Evolutionary conservation across 352 stramenopile species (phyloP).

Genomic region (Pythium guiyangense): DNA sequence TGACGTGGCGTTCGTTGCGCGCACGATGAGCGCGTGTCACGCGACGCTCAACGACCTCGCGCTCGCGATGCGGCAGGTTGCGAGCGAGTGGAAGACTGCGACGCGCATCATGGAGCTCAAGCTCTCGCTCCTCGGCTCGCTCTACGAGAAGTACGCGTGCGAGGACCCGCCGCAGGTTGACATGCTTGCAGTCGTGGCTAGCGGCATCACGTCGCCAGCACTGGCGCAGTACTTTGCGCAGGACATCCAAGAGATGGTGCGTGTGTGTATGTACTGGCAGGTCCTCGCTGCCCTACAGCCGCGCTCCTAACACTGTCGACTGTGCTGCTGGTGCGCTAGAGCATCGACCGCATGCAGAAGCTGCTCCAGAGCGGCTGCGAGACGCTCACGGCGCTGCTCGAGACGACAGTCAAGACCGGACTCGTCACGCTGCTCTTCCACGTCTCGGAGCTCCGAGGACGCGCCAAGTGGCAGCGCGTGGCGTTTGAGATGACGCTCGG

Average conservation of each 20-base stretch:
- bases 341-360: slow-evolving; percentile 57
- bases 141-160: slow-evolving; percentile 77
- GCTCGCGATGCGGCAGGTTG: slow-evolving; percentile 31
- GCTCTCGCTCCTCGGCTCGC: slow-evolving; percentile 60
- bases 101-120: slow-evolving; percentile 75
- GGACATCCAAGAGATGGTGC: slow-evolving; percentile 78
- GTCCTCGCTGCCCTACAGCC: too few relatives aligned
- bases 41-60: slow-evolving; percentile 26
- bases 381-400: slow-evolving; percentile 23
- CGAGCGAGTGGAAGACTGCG: slow-evolving; percentile 72
- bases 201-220: slow-evolving; percentile 52
- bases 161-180: slow-evolving; percentile 60
- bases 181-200: slow-evolving; percentile 61
- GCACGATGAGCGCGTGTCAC: slow-evolving; percentile 21
- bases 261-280: not conserved
- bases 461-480: slow-evolving; percentile 35
- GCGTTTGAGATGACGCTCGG: slow-evolving; percentile 33
- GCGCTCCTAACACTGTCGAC: not conserved
- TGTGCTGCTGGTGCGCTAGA: slow-evolving; percentile 20
- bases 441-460: slow-evolving; percentile 48
- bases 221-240: slow-evolving; percentile 78
- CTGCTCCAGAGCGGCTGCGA: slow-evolving; percentile 37
- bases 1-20: slow-evolving; percentile 29
- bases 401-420: slow-evolving; percentile 30
- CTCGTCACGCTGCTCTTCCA: slow-evolving; percentile 41